Base-by-base conservation (phyloP, 805 yeast species). In the Saccharomycopsis lassenensis region DNA sequence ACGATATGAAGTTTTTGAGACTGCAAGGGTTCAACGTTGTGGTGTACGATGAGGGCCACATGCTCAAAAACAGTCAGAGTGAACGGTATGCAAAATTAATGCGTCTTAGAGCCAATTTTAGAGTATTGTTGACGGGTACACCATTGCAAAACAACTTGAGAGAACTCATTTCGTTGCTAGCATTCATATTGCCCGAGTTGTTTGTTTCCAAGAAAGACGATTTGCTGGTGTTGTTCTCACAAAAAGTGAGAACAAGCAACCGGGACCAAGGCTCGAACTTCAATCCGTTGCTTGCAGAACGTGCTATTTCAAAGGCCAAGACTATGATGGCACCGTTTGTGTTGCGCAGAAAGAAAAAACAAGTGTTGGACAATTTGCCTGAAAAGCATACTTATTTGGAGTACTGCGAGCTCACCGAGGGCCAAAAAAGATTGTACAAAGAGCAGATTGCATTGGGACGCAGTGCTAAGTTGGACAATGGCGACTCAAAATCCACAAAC, bases 291-390 rank as follows among this genome's bases (percentile, higher is more conserved):
- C 61, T 91, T 27, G 84, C 96, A 0, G 81, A 79, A 46, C 94
- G 89, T 58, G 93, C 98, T 1, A 86, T 91, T 44, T 69, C 76
- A 23, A 82, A 86, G 52, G 99, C 99, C 3, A 85, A 84, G 55
- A 80, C 91, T 4, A 89, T 91, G 96, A 89, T 91, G 97, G 81
- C 93, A 2, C 99, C 99, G 3, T 91, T 91, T 61, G 89, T 91
- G 6, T 62, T 91, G 50, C 71, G 99, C 57, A 75, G 99, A 55
- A 79, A 78, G 53, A 91, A 91, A 60, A 82, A 73, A 38, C 96
- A 89, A 57, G 98, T 91, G 5, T 67, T 91, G 56, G 74, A 82
- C 52, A 89, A 91, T 53, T 63, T 91, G 40, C 98, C 98, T 1
- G 65, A 69, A 21, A 91, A 91, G 52, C 59, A 63, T 37, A 84